Conservation (phyloP, 2,329 filamentous ascomycete genomes). For the Colletotrichum spaethianum region DNA sequence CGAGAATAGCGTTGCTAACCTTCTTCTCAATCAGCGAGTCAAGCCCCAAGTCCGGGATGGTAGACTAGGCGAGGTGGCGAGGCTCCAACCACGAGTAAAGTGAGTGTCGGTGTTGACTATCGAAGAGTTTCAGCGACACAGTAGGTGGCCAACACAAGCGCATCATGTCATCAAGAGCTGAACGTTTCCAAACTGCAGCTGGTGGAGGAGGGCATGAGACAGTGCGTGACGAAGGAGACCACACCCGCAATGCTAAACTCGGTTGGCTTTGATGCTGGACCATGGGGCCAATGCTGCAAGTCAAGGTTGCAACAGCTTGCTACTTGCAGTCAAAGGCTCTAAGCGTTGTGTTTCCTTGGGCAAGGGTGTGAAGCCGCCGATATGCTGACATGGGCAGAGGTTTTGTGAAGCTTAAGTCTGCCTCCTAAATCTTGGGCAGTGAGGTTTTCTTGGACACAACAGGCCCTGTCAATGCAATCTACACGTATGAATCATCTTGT, state of each 20-base stretch:
- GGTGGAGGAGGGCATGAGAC: not conserved
- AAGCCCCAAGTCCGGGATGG: not conserved
- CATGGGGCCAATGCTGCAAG: conserved; percentile 10
- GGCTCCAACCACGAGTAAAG: not conserved
- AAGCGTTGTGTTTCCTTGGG: not conserved
- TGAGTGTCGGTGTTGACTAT: conserved; percentile 7
- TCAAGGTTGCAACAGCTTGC: conserved; percentile 13
- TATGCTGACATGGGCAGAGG: not conserved
- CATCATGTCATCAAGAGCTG: not conserved
- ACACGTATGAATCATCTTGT: not conserved
- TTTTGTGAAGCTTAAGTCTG: not conserved
- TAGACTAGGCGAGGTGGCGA: not conserved
- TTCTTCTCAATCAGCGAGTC: not conserved
- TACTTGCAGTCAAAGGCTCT: conserved; percentile 22
- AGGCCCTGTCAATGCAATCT: not conserved
- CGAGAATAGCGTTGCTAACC: conserved; percentile 1
- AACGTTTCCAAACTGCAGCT: not conserved
- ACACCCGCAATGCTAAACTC: not conserved
- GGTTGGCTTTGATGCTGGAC: conserved; percentile 5
- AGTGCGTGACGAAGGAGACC: not conserved
- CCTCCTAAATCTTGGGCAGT: not conserved
- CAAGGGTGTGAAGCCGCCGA: conserved; percentile 14
- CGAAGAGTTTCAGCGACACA: conserved; percentile 1
- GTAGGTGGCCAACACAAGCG: conserved; percentile 5
- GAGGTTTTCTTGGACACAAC: conserved; percentile 13